These are phyloP conservation scores for Pleurozium schreberi DNA, from an alignment of 225 moss, liverwort and hornwort species.

Conservation along the genomic window DNA sequence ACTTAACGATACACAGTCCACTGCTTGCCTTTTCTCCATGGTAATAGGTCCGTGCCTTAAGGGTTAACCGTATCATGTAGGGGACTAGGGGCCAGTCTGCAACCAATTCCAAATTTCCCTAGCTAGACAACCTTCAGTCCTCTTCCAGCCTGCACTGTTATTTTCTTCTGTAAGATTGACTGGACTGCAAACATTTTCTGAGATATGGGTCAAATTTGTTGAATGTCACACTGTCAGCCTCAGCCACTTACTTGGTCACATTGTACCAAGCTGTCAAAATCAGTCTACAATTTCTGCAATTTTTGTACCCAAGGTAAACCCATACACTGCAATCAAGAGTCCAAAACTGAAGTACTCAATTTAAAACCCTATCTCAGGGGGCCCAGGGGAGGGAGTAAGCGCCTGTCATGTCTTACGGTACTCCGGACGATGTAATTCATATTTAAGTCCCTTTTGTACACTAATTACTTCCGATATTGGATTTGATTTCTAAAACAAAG, in stretches of 20 bases:
- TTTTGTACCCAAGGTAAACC: not conserved
- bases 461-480: not conserved
- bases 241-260: not conserved
- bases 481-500: not conserved
- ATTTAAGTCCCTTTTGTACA: not conserved
- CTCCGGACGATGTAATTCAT: not conserved
- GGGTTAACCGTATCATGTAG: too few species aligned
- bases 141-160: not conserved
- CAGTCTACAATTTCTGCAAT: not conserved
- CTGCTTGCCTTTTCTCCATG: too few species aligned
- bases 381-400: not conserved
- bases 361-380: not conserved
- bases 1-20: too few species aligned
- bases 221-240: not conserved
- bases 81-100: not conserved
- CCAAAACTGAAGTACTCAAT: not conserved
- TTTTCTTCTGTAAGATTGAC: not conserved
- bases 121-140: not conserved
- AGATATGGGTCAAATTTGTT: not conserved
- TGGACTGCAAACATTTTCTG: not conserved
- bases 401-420: not conserved
- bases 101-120: not conserved
- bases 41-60: too few species aligned
- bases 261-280: not conserved
- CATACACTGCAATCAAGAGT: not conserved